Base-by-base conservation (phyloP, 2,329 filamentous ascomycete genomes). In the Colletotrichum sp. region DNA sequence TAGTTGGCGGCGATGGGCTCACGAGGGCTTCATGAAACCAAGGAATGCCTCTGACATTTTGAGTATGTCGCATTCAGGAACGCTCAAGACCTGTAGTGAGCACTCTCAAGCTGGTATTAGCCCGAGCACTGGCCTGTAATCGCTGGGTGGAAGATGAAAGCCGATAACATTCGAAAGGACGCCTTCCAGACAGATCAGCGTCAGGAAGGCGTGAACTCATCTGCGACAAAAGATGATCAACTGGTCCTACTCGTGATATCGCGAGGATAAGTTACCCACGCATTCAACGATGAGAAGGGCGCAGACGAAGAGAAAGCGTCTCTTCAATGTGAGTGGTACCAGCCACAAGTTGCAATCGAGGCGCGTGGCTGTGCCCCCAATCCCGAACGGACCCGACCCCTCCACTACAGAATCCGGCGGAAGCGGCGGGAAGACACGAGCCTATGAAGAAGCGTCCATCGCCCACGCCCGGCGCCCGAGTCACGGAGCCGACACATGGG, bases 401-500 rank as follows among this genome's bases (percentile, higher is more conserved):
- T 34, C 58, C 58, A 32, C 30, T 12, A 5, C 62, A 34, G 38
- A 52, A 66, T 24, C 38, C 32, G 24, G 21, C 55, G 55, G 66
- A 68, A 60, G 52, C 15, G 32, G 34, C 55, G 48, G 16, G 30
- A 64, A 36, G 30, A 6, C 36, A n/a, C 28, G 67, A 73, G 30
- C 70, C 64, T 67, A 38, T 64, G 12, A 65, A 36, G 36, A 26
- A 8, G 48, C 56, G 21, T 13, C 18, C 68, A 55, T 36, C 30
- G 34, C 68, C 60, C 68, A 71, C 43, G 68, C 24, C 38, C 26
- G 30, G 38, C n/a, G 21, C 21, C 60, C 67, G 67, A 62, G 58
- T 64, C 38, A 71, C 38, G 58, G 16, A 52, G n/a, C 43, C 56
- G 52, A 8, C 70, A 69, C 70, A 76, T 76, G 64, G n/a, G 15